Evolutionary conservation across 2,329 filamentous ascomycete species (phyloP).

Genomic region (Sordariomycetes sp.): DNA sequence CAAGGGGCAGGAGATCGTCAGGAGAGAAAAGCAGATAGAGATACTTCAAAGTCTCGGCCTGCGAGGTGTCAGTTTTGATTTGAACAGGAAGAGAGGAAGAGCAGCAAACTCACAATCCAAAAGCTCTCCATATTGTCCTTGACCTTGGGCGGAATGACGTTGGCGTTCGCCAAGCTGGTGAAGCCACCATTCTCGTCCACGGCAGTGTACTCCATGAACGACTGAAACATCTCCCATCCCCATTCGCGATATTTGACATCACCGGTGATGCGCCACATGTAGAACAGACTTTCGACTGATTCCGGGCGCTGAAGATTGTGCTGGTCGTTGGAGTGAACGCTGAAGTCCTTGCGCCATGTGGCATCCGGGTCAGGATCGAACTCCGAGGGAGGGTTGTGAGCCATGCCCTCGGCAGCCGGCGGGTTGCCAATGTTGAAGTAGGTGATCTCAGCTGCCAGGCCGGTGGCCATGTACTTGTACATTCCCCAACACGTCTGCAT

Average conservation of each 20-base stretch:
- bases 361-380: conserved; percentile 45
- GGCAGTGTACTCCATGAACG: conserved; percentile 77
- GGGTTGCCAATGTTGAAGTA: conserved; percentile 73
- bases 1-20: conserved; percentile 71
- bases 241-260: conserved; percentile 84
- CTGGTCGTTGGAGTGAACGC: conserved; percentile 70
- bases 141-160: conserved; percentile 55
- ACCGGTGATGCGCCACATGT: conserved; percentile 97
- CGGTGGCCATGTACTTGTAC: conserved; percentile 84
- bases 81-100: neutral
- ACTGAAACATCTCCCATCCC: conserved; percentile 98
- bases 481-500: conserved; percentile 98
- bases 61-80: conserved; percentile 10
- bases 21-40: conserved; percentile 91
- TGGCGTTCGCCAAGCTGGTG: conserved; percentile 70
- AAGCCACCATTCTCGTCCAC: conserved; percentile 74
- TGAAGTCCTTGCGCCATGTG: conserved; percentile 68
- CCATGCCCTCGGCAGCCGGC: conserved; percentile 44
- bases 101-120: conserved; percentile 64
- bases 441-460: conserved; percentile 89
- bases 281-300: conserved; percentile 92
- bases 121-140: conserved; percentile 98
- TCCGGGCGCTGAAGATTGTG: conserved; percentile 95
- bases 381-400: conserved; percentile 35
- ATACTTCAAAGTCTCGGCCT: conserved; percentile 97